phyloP scores from a whole-genome alignment of 169 alveolate genomes.

The Plasmodium vivax region DNA sequence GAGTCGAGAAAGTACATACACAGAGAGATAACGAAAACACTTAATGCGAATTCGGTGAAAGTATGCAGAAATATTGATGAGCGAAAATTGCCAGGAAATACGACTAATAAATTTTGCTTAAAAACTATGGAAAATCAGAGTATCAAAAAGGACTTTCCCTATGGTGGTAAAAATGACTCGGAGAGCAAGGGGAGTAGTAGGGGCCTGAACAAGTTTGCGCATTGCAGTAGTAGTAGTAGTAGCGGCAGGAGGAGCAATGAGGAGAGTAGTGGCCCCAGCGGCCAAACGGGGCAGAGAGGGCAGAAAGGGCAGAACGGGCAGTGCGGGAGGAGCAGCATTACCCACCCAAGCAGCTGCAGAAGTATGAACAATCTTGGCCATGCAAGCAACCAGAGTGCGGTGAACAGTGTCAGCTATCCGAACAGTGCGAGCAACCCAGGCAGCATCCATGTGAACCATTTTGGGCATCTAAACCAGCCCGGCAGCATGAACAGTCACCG shows the following conservation, averaged over 20 bases:
- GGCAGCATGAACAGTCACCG: background rate
- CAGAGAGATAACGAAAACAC: conserved; percentile 65
- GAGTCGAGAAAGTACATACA: conserved; percentile 74
- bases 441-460: background rate
- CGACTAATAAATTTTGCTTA: background rate
- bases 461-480: background rate
- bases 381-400: background rate
- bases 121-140: conserved; percentile 1
- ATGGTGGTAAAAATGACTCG: background rate
- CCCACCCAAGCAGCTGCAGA: background rate
- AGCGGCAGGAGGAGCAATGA: background rate
- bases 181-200: background rate
- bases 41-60: conserved; percentile 49
- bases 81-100: background rate
- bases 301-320: background rate
- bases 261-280: background rate
- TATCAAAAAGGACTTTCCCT: conserved; percentile 8
- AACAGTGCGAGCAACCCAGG: background rate
- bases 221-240: background rate
- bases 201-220: background rate
- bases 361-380: background rate
- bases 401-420: background rate
- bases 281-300: background rate
- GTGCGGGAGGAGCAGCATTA: background rate
- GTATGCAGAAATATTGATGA: conserved; percentile 13